Conservation (phyloP, 208 protist species). For the Trypanosoma melophagium region DNA sequence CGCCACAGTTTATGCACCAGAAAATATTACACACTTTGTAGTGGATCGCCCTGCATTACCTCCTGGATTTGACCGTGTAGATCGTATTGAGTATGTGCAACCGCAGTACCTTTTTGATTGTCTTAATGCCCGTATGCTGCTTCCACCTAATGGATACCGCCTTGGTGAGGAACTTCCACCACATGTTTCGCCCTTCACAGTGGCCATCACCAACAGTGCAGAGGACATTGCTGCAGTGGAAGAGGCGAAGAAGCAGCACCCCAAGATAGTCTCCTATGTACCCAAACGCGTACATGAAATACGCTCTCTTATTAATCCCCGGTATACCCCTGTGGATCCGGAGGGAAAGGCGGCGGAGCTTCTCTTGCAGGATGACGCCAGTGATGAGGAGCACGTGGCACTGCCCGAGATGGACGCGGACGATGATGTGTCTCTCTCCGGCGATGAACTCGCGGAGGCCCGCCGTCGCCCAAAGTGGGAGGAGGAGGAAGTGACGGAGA, state of each 20-base stretch:
- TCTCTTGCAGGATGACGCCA: constrained; percentile 31
- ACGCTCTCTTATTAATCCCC: constrained; percentile 72
- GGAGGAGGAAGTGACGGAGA: constrained; percentile 84
- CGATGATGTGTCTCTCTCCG: constrained; percentile 87
- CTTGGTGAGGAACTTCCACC: constrained; percentile 88
- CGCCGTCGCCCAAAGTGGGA: constrained; percentile 58
- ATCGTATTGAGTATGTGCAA: constrained; percentile 92
- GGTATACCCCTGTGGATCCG: constrained; percentile 70
- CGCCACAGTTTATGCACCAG: constrained; percentile 57
- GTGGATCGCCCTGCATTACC: constrained; percentile 81
- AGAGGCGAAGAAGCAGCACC: constrained; percentile 78
- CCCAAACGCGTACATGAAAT: constrained; percentile 88
- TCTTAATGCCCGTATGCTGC: constrained; percentile 89
- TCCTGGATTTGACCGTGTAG: constrained; percentile 47
- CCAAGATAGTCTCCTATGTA: constrained; percentile 78
- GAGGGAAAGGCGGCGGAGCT: constrained; percentile 66
- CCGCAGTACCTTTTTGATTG: constrained; percentile 97
- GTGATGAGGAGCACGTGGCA: constrained; percentile 68
- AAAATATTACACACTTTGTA: constrained; percentile 86
- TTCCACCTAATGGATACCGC: constrained; percentile 86
- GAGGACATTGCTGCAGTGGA: constrained; percentile 82
- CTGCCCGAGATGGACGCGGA: constrained; percentile 67
- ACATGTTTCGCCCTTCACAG: constrained; percentile 91
- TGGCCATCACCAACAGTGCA: constrained; percentile 79
- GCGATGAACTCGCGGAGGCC: constrained; percentile 66